These are phyloP conservation scores for Camptophora hylomeconis DNA, from an alignment of 2,329 filamentous ascomycete species.

Conservation along the genomic window DNA sequence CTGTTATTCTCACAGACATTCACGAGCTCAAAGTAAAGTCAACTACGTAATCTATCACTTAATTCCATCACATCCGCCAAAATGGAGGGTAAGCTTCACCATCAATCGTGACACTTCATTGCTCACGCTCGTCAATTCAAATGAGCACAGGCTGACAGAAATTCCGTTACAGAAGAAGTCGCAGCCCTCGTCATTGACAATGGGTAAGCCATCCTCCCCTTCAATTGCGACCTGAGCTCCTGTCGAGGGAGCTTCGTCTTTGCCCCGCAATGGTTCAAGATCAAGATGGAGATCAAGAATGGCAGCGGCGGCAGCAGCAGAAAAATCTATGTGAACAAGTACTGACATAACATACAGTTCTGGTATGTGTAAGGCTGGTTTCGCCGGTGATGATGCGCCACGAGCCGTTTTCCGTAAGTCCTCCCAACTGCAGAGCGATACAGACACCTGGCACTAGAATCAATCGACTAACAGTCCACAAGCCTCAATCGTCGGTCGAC, in stretches of 20 bases:
- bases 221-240: slow-evolving; percentile 22
- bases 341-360: slow-evolving; percentile 51
- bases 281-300: slow-evolving; percentile 1
- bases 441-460: not conserved
- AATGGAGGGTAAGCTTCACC: slow-evolving; percentile 52
- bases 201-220: slow-evolving; percentile 66
- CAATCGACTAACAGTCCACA: slow-evolving; percentile 13
- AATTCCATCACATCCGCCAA: slow-evolving; percentile 23
- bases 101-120: slow-evolving; percentile 17
- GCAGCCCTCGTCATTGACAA: slow-evolving; percentile 99
- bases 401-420: slow-evolving; percentile 99
- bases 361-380: slow-evolving; percentile 99
- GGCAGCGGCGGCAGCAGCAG: slow-evolving; percentile 1
- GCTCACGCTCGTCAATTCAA: slow-evolving; percentile 1
- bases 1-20: no score
- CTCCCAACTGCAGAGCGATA: slow-evolving; percentile 1
- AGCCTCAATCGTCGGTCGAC: slow-evolving; percentile 99
- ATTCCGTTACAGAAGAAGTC: slow-evolving; percentile 71
- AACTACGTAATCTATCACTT: slow-evolving; percentile 5
- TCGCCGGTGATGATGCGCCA: slow-evolving; percentile 99
- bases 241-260: no score
- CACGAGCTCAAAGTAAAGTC: no score
- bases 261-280: no score
- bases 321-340: slow-evolving; percentile 1
- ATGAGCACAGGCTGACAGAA: slow-evolving; percentile 29